Evolutionary conservation across 495 filamentous ascomycete genomes (phyloP), one percentile per base, ranked within the genome.

Genomic region (Tricharina praecox): DNA sequence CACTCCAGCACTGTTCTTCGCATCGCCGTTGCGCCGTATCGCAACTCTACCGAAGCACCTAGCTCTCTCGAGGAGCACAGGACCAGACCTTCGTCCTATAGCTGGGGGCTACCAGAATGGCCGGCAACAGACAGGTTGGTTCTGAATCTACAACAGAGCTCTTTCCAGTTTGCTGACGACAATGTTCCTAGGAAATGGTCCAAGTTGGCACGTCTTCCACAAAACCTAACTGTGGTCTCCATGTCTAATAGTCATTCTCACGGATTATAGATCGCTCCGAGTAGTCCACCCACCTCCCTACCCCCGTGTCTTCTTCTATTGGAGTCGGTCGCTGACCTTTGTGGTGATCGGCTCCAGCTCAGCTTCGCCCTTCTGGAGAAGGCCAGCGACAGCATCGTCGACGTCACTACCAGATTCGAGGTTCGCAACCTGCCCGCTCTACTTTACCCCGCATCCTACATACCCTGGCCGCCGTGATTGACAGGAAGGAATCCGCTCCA

Each of bases 181-280:
- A 38, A 9, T n/a, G n/a, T n/a, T 21, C 9, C 13, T 61, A 96
- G 87, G 88, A 97, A 75, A 97, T 97, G 90, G 83, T 93, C 53
- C 88, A 97, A 79, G 85, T 97, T 72, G 90, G 90, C 95, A 76
- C 62, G 68, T 70, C 48, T 51, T 45, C 23, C 39, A 37, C 45
- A 40, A 32, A 5, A 32, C 28, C 28, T 13, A 32, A 13, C 28
- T 32, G 5, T 32, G 5, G 13, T 32, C 28, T 5, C 28, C 28
- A 13, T 13, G 28, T 5, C 7, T 5, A 32, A 32, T 32, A 13
- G 45, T 15, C 37, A 52, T 54, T 45, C n/a, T n/a, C n/a, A n/a
- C n/a, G n/a, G n/a, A 30, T 25, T 55, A 42, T 52, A 78, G 75
- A 78, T 54, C 72, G 72, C 50, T 74, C 75, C 49, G 73, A 76